Percentiles rank a stretch among this genome's conserved stretches.
These are phyloP conservation scores for Penicillium concentricum DNA, from an alignment of 2,329 filamentous ascomycete genomes.

Conservation along the genomic window DNA sequence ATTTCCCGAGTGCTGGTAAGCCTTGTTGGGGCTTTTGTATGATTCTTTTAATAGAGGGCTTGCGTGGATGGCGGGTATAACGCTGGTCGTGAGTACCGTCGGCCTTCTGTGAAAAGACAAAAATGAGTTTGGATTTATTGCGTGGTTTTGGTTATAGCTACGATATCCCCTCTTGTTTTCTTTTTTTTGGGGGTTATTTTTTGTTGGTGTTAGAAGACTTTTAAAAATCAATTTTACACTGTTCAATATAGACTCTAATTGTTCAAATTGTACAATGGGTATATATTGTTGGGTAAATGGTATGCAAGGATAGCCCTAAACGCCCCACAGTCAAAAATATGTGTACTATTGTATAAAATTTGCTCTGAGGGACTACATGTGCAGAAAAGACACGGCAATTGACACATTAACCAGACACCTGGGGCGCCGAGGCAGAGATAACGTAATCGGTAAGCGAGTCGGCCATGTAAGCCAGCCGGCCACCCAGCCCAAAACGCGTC, in stretches of 20 bases:
- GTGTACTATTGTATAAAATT: background rate
- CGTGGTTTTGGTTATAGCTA: slow-evolving; percentile 19
- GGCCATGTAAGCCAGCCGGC: too few relatives aligned
- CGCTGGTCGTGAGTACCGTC: slow-evolving; percentile 18
- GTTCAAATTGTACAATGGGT: too few relatives aligned
- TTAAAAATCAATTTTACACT: background rate
- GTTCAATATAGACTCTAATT: background rate
- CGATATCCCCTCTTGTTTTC: slow-evolving; percentile 20
- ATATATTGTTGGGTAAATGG: background rate
- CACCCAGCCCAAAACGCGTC: too few relatives aligned
- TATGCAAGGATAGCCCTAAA: background rate
- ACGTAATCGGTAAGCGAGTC: too few relatives aligned
- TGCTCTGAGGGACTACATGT: background rate
- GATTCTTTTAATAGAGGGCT: slow-evolving; percentile 5
- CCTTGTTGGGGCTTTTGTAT: slow-evolving; percentile 1
- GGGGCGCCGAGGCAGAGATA: slow-evolving; percentile 23
- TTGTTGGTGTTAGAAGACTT: background rate
- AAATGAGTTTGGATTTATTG: slow-evolving; percentile 7
- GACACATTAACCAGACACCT: slow-evolving; percentile 17
- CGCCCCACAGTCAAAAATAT: background rate
- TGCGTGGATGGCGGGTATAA: slow-evolving; percentile 7
- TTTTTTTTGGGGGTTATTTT: background rate
- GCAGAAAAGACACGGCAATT: slow-evolving; percentile 2
- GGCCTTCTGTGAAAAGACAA: background rate
- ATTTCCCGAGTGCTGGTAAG: background rate